Percentiles rank a stretch among this genome's conserved stretches.
Conservation (phyloP, 2,329 filamentous ascomycete genomes). For the Alternaria triticina region DNA sequence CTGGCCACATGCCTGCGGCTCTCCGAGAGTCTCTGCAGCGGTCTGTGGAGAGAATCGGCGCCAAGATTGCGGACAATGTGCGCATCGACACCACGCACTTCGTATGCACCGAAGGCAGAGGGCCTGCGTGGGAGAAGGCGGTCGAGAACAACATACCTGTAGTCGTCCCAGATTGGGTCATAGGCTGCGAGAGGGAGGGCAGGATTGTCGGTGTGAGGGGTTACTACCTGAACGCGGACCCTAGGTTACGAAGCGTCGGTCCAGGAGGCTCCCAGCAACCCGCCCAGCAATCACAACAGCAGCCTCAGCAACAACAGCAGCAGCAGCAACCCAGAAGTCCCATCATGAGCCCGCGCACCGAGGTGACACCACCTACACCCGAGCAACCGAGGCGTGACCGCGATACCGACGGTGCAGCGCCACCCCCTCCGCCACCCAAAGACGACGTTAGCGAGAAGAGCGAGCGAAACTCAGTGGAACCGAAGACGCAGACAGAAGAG, state of each 20-base stretch:
- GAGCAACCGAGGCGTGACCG: conserved; percentile 44
- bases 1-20: conserved; percentile 79
- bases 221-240: conserved; percentile 92
- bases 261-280: conserved; percentile 40
- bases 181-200: conserved; percentile 92
- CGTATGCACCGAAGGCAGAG: conserved; percentile 91
- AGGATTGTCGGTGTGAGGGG: conserved; percentile 92
- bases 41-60: conserved; percentile 87
- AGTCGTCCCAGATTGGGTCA: conserved; percentile 94
- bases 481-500: conserved; percentile 39
- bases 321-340: conserved; percentile 37
- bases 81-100: conserved; percentile 99
- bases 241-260: conserved; percentile 63
- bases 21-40: conserved; percentile 74
- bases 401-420: conserved; percentile 29
- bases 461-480: conserved; percentile 33
- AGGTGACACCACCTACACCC: conserved; percentile 60
- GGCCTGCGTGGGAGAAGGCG: conserved; percentile 92
- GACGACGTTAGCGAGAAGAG: conserved; percentile 34
- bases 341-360: conserved; percentile 54
- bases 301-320: conserved; percentile 29
- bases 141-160: conserved; percentile 98
- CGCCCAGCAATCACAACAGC: conserved; percentile 27
- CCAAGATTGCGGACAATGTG: conserved; percentile 86
- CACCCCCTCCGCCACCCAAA: conserved; percentile 46